Evolutionary conservation across 2,329 filamentous ascomycete species (phyloP).

Genomic region (Furcasterigmium furcatum): DNA sequence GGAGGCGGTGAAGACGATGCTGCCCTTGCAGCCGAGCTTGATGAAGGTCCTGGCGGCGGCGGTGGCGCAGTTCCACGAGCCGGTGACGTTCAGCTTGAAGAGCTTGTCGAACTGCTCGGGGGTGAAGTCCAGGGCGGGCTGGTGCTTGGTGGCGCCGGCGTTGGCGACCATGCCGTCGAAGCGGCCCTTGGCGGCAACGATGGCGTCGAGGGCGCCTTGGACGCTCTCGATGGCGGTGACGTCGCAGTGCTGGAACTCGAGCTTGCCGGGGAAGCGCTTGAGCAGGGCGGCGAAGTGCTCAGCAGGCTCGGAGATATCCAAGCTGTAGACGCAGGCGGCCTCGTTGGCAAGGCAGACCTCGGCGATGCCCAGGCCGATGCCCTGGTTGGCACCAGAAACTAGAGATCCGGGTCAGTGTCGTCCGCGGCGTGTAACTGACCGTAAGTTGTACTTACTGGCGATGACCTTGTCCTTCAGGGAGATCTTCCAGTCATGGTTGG

Average conservation of each 20-base stretch:
- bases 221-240: slow-evolving; percentile 38
- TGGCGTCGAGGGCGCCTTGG: slow-evolving; percentile 32
- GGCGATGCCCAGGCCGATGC: slow-evolving; percentile 42
- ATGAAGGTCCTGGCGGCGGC: slow-evolving; percentile 38
- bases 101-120: slow-evolving; percentile 6
- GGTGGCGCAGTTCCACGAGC: slow-evolving; percentile 41
- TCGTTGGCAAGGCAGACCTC: slow-evolving; percentile 42
- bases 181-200: slow-evolving; percentile 30
- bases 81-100: slow-evolving; percentile 40
- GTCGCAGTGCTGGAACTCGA: slow-evolving; percentile 43
- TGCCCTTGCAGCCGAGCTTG: slow-evolving; percentile 26
- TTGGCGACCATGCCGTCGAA: slow-evolving; percentile 29
- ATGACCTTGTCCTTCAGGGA: slow-evolving; percentile 32
- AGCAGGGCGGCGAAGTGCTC: slow-evolving; percentile 23
- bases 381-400: slow-evolving; percentile 40
- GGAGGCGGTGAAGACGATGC: slow-evolving; percentile 40
- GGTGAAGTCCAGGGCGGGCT: slow-evolving; percentile 32
- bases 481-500: slow-evolving; percentile 30
- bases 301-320: slow-evolving; percentile 33
- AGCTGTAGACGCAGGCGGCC: slow-evolving; percentile 33
- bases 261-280: slow-evolving; percentile 34
- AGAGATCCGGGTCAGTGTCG: slow-evolving; percentile 21
- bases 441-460: slow-evolving; percentile 13
- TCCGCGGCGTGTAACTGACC: neutral
- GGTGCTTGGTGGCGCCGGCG: slow-evolving; percentile 6